Evolutionary conservation across 2,329 filamentous ascomycete species (phyloP), one percentile per base, ranked within the genome.

Genomic region (Torrubiellomyces zombiae): DNA sequence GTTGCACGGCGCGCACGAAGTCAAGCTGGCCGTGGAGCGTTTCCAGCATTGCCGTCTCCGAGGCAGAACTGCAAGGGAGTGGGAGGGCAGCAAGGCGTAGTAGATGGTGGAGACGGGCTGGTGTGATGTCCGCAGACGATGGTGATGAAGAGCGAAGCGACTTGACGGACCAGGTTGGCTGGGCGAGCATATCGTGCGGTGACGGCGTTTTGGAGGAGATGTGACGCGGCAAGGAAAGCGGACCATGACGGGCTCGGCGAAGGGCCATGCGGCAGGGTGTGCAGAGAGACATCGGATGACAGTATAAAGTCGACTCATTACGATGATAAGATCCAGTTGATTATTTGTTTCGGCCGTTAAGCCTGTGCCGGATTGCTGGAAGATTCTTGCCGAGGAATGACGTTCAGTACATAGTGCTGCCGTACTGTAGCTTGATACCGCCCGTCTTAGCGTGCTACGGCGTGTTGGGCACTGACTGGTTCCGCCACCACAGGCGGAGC

Each of bases 41-140:
- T 13, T 63, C 45, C 4, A 92, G 63, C 68, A 93, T 81, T 14
- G 60, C 52, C 0, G 56, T 40, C 45, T 92, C 76, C 38, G 83
- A 74, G 25, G 58, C 58, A 2, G 55, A 35, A 2, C 60, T 60
- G 11, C 60, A 52, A 0, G 86, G 83, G 2, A 63, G 63, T 0
- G 86, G 83, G 0, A 98, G 73, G 9, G 86, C 85, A 4, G 85
- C 92, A 19, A 95, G 73, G 11, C 80, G 78, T 18, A 94, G 73
- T 7, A 95, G 71, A 48, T 94, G 86, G 38, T 69, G 71, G 0
- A 95, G 65, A 46, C 82, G 73, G 21, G 67, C 45, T 1, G 70
- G 56, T 0, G 75, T 72, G 32, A 91, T 63, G 28, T 49, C 48
- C 24, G 58, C 43, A 39, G 38, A 11, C 21, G 47, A 18, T 19